These are phyloP conservation scores for Coniosporium tulheliwenetii DNA, from an alignment of 2,329 filamentous ascomycete genomes.

Conservation along the genomic window DNA sequence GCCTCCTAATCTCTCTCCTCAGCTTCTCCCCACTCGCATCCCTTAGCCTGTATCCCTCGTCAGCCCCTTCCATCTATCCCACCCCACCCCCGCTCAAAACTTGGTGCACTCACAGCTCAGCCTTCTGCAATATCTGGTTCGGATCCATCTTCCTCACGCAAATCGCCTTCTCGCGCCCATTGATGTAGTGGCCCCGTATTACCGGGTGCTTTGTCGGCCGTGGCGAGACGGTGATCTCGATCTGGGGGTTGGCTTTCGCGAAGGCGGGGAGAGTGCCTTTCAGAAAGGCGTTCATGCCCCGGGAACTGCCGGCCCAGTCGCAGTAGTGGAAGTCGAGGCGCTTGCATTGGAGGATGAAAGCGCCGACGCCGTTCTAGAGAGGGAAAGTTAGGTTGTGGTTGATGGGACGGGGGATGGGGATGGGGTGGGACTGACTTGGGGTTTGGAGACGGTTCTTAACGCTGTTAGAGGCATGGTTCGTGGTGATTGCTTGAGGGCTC, in stretches of 20 bases:
- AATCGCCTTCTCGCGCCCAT: constrained; percentile 69
- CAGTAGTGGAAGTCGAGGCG: constrained; percentile 93
- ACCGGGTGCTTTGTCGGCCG: constrained; percentile 82
- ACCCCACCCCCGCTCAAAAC: no score
- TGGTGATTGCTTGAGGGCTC: not conserved
- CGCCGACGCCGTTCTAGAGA: constrained; percentile 78
- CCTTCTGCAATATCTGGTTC: constrained; percentile 69
- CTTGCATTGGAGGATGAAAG: constrained; percentile 96
- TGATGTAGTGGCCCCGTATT: constrained; percentile 82
- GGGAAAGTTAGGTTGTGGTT: constrained; percentile 6
- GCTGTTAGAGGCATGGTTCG: constrained; percentile 30
- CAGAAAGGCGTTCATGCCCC: constrained; percentile 87
- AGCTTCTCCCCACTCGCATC: constrained; percentile 65
- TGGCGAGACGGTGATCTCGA: constrained; percentile 85
- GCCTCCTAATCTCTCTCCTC: constrained; percentile 37
- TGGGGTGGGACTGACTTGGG: constrained; percentile 32
- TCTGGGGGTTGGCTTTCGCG: constrained; percentile 64
- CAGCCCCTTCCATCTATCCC: no score
- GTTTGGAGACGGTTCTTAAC: constrained; percentile 37
- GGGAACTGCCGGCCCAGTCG: constrained; percentile 86
- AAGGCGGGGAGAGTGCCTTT: constrained; percentile 61
- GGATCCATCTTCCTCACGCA: constrained; percentile 79
- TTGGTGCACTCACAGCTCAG: constrained; percentile 30
- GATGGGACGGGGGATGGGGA: constrained; percentile 1
- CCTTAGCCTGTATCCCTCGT: constrained; percentile 27